A percentile compares a stretch with the other conserved stretches of the same genome.
These are phyloP conservation scores for Plasmodium gonderi DNA, from an alignment of 169 alveolate genomes.

Conservation along the genomic window DNA sequence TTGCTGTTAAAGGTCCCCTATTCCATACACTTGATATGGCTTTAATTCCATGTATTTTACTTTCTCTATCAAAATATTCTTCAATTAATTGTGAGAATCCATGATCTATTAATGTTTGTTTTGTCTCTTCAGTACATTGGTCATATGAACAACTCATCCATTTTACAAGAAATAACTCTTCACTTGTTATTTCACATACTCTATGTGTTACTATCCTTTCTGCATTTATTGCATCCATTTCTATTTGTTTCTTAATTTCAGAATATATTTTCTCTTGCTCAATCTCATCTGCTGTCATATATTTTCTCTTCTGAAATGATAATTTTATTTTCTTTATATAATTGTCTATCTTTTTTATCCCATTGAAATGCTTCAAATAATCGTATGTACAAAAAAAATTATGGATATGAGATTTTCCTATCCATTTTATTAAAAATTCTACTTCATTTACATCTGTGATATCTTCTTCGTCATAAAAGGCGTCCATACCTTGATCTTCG, in stretches of 20 bases:
- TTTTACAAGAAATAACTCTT: constrained; percentile 85
- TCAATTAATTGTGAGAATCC: constrained; percentile 84
- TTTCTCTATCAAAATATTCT: constrained; percentile 86
- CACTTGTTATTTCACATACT: constrained; percentile 75
- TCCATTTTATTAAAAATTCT: constrained; percentile 91
- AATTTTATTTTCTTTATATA: constrained; percentile 86
- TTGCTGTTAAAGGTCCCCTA: constrained; percentile 86
- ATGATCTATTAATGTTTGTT: constrained; percentile 87
- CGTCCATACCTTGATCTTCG: constrained; percentile 42
- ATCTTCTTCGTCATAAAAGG: constrained; percentile 70
- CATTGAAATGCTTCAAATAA: constrained; percentile 81
- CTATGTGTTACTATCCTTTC: constrained; percentile 88
- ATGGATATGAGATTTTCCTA: constrained; percentile 91
- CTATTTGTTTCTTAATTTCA: constrained; percentile 91
- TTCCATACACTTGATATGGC: constrained; percentile 86
- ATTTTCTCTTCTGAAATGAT: constrained; percentile 82
- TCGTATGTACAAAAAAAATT: constrained; percentile 92
- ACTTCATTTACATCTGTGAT: constrained; percentile 73
- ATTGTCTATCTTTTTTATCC: constrained; percentile 90
- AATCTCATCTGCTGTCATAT: constrained; percentile 91
- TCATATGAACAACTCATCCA: constrained; percentile 93
- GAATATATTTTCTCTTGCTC: constrained; percentile 90
- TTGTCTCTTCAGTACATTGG: constrained; percentile 92
- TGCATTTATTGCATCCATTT: constrained; percentile 91
- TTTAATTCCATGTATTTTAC: constrained; percentile 81